Percentiles rank a stretch among this genome's conserved stretches.
phyloP scores from a whole-genome alignment of 192 early-diverging fungal species.

The Chytriomyces confervae region DNA sequence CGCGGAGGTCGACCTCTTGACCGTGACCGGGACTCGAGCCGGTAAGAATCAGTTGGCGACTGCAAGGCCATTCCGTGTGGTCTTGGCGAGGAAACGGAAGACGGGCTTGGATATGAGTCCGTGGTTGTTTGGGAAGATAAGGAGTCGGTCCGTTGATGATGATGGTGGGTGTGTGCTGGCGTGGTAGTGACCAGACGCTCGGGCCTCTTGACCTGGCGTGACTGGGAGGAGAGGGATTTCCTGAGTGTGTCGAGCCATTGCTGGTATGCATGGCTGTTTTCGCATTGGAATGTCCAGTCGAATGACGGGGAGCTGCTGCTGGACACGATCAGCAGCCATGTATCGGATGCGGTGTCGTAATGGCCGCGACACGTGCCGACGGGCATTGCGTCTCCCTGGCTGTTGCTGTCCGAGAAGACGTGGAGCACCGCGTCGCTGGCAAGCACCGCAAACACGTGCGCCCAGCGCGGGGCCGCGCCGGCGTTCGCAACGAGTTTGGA shows the following conservation, averaged over 20 bases:
- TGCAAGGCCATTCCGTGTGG: neutral
- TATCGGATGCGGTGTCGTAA: too few relatives aligned
- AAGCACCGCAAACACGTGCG: too few relatives aligned
- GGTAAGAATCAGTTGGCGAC: neutral
- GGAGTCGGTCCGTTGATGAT: neutral
- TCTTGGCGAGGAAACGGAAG: neutral
- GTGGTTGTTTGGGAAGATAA: neutral
- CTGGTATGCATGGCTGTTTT: neutral
- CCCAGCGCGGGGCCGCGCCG: too few relatives aligned
- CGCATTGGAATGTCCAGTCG: neutral
- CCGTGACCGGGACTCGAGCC: neutral
- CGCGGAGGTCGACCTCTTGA: too few relatives aligned
- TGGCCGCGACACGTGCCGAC: too few relatives aligned
- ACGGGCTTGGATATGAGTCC: neutral
- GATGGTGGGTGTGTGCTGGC: neutral
- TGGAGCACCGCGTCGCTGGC: too few relatives aligned
- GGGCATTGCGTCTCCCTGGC: too few relatives aligned
- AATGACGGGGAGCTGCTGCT: neutral
- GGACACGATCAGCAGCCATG: neutral
- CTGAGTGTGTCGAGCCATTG: too few relatives aligned
- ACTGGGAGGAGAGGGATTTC: too few relatives aligned
- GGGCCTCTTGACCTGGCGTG: neutral
- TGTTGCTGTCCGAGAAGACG: too few relatives aligned
- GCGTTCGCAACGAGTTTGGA: too few relatives aligned
- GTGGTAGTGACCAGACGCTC: neutral